These are phyloP conservation scores for Phytophthora pistaciae DNA, from an alignment of 352 stramenopile species.

Conservation along the genomic window DNA sequence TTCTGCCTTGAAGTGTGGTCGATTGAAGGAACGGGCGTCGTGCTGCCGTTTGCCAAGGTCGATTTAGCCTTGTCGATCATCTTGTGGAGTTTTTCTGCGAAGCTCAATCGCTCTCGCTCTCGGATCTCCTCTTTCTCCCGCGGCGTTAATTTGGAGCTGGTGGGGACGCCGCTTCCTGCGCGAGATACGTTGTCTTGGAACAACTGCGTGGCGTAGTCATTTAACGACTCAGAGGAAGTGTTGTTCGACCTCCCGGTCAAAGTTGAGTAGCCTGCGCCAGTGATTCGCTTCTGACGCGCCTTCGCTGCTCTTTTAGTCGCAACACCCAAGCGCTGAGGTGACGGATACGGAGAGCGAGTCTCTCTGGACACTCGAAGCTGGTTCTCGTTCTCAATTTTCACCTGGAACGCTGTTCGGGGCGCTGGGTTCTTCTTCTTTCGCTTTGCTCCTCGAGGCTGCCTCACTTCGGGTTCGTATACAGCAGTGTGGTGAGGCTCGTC, in stretches of 20 bases:
- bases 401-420: conserved; percentile 39
- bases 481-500: conserved; percentile 13
- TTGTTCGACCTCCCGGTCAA: conserved; percentile 17
- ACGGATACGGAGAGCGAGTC: conserved; percentile 33
- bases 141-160: conserved; percentile 26
- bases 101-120: conserved; percentile 75
- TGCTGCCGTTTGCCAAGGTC: conserved; percentile 50
- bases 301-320: conserved; percentile 40
- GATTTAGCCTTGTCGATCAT: conserved; percentile 90
- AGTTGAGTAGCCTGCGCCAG: conserved; percentile 6
- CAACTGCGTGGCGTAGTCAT: conserved; percentile 71
- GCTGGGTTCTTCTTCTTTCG: conserved; percentile 45
- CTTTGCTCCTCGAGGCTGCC: conserved; percentile 25
- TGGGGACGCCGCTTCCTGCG: conserved; percentile 1
- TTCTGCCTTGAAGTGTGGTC: conserved; percentile 15
- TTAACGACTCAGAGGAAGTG: conserved; percentile 66
- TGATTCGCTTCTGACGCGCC: conserved; percentile 32
- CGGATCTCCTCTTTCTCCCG: conserved; percentile 49
- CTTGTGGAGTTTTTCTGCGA: conserved; percentile 88
- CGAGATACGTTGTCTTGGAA: conserved; percentile 56
- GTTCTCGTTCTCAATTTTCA: conserved; percentile 52
- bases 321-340: conserved; percentile 34
- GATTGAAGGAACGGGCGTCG: conserved; percentile 5
- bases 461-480: conserved; percentile 12
- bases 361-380: conserved; percentile 52